Evolutionary conservation across 345 rosid species (phyloP).

Genomic region (Hirschfeldia incana): DNA sequence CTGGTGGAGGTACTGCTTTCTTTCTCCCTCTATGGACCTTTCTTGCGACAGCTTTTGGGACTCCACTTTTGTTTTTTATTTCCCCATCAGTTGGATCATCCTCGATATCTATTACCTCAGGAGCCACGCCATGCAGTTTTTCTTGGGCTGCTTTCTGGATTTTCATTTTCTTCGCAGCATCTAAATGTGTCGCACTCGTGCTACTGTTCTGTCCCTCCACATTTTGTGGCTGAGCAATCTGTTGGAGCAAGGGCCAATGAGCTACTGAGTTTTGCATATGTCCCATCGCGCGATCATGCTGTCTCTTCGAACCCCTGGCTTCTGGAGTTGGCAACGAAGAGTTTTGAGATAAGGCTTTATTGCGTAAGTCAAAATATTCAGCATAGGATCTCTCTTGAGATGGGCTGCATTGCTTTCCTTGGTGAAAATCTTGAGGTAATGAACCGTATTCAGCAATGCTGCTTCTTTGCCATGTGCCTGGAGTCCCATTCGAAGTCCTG

Average conservation of each 20-base stretch:
- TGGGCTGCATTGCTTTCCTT: slow-evolving; percentile 29
- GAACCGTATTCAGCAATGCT: slow-evolving; percentile 22
- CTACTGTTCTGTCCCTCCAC: slow-evolving; percentile 36
- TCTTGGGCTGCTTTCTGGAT: slow-evolving; percentile 38
- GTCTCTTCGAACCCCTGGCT: slow-evolving; percentile 54
- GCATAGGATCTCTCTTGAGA: slow-evolving; percentile 34
- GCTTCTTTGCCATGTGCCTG: slow-evolving; percentile 36
- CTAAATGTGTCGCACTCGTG: slow-evolving; percentile 20
- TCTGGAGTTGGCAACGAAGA: slow-evolving; percentile 36
- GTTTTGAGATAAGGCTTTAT: slow-evolving; percentile 31
- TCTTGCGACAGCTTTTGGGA: background rate
- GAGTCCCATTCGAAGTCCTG: slow-evolving; percentile 20
- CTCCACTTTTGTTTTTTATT: slow-evolving; percentile 16
- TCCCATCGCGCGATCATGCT: slow-evolving; percentile 36
- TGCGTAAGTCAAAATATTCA: slow-evolving; percentile 34
- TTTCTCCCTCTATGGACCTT: background rate
- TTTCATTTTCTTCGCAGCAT: slow-evolving; percentile 47
- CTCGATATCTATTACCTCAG: slow-evolving; percentile 25
- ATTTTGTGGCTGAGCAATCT: slow-evolving; percentile 27
- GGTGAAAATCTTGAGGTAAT: slow-evolving; percentile 26
- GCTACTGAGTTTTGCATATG: slow-evolving; percentile 33
- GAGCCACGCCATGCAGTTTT: slow-evolving; percentile 28
- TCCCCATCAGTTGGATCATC: slow-evolving; percentile 36
- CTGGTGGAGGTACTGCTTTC: background rate
- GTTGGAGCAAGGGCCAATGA: slow-evolving; percentile 28